These are phyloP conservation scores for Cercospora sojina DNA, from an alignment of 2,329 filamentous ascomycete genomes.

Conservation along the genomic window DNA sequence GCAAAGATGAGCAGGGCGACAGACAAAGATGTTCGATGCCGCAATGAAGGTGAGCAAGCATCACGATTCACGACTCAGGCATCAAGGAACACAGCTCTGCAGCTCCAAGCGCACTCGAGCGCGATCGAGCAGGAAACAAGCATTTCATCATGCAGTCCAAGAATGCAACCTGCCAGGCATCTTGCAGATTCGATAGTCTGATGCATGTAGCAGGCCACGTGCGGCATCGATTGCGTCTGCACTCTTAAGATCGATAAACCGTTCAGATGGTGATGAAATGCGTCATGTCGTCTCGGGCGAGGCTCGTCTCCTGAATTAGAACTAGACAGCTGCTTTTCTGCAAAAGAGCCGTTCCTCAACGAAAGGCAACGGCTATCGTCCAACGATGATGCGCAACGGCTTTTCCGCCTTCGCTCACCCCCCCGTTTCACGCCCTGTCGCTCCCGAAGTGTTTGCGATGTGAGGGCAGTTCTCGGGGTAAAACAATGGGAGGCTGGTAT, in stretches of 20 bases:
- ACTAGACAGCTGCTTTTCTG: background rate
- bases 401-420: background rate
- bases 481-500: background rate
- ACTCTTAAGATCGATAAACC: no score
- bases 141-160: background rate
- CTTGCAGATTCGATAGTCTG: background rate
- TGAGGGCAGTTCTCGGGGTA: background rate
- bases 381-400: background rate
- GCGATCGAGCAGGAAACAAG: background rate
- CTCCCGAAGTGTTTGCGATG: constrained; percentile 15
- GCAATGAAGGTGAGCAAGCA: background rate
- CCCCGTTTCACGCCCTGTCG: background rate
- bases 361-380: background rate
- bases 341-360: constrained; percentile 12
- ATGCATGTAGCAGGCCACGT: constrained; percentile 6
- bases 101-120: background rate
- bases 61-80: background rate
- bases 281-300: background rate
- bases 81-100: background rate
- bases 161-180: background rate
- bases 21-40: background rate
- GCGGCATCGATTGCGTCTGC: constrained; percentile 1
- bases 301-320: background rate
- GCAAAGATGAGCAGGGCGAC: background rate
- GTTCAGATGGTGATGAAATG: background rate